Conservation (phyloP, 228 moss, liverwort and hornwort genomes). For the Sphagnum magellanicum region DNA sequence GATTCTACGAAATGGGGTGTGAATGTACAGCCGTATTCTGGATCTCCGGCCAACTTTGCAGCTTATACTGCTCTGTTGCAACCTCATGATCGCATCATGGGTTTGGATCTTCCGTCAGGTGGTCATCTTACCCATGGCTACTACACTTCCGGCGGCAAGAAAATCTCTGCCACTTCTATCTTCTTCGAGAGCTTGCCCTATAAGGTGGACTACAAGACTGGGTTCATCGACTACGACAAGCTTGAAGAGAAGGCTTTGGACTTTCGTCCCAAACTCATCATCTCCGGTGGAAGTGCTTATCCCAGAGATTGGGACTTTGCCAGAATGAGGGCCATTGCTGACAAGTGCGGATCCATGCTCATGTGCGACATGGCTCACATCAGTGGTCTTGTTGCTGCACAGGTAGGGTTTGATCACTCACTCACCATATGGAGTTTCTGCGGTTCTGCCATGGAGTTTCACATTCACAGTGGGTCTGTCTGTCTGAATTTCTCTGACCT, state of each 20-base stretch:
- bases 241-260: conserved; percentile 95
- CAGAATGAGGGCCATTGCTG: conserved; percentile 56
- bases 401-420: conserved; percentile 7
- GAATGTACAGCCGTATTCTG: conserved; percentile 94
- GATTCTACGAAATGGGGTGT: conserved; percentile 72
- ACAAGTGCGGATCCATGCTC: conserved; percentile 77
- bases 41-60: conserved; percentile 84
- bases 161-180: conserved; percentile 92
- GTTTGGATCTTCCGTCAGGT: conserved; percentile 78
- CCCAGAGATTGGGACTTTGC: conserved; percentile 89
- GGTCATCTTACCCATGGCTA: conserved; percentile 93
- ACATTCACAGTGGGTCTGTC: no score
- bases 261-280: conserved; percentile 89
- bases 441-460: no score
- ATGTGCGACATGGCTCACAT: conserved; percentile 97
- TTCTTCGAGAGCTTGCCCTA: conserved; percentile 94
- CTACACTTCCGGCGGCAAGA: conserved; percentile 87
- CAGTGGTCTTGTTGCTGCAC: conserved; percentile 94
- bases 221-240: conserved; percentile 83
- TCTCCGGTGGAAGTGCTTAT: conserved; percentile 87
- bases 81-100: conserved; percentile 96
- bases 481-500: no score
- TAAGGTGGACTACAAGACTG: conserved; percentile 85
- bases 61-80: conserved; percentile 82
- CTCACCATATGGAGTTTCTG: no score